A percentile compares a stretch with the other conserved stretches of the same genome.
Evolutionary conservation across 2,329 filamentous ascomycete genomes (phyloP).

Genomic region (Macrophomina pseudophaseolina): DNA sequence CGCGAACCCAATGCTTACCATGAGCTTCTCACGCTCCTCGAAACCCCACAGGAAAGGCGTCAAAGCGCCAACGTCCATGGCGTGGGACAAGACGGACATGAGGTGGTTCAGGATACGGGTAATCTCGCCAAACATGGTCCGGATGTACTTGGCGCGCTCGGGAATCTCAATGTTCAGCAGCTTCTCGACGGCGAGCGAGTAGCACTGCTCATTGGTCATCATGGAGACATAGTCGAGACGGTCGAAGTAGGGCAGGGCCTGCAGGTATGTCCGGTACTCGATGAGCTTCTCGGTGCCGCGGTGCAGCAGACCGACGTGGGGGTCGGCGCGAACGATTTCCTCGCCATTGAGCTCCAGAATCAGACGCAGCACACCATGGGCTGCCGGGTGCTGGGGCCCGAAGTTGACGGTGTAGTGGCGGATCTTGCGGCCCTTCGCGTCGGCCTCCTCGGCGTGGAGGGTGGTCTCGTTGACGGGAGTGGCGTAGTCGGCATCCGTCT

Average conservation of each 20-base stretch:
- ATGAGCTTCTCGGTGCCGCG: constrained; percentile 99
- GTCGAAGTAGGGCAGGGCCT: constrained; percentile 98
- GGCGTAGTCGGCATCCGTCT: constrained; percentile 65
- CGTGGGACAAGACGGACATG: constrained; percentile 96
- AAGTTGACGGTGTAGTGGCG: constrained; percentile 99
- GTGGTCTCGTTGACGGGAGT: constrained; percentile 52
- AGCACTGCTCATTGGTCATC: constrained; percentile 99
- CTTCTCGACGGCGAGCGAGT: constrained; percentile 94
- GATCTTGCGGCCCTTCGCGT: constrained; percentile 76
- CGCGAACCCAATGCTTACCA: constrained; percentile 67
- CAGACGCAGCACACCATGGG: constrained; percentile 95
- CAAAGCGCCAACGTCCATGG: constrained; percentile 97
- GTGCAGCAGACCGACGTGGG: constrained; percentile 94
- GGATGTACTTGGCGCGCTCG: constrained; percentile 93
- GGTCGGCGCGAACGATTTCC: constrained; percentile 94
- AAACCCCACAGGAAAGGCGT: constrained; percentile 99
- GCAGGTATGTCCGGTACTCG: constrained; percentile 99
- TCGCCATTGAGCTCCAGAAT: constrained; percentile 98
- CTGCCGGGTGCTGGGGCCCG: constrained; percentile 96
- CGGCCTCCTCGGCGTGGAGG: constrained; percentile 50
- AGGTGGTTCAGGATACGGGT: constrained; percentile 95
- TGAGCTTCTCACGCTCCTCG: constrained; percentile 99
- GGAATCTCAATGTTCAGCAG: constrained; percentile 96
- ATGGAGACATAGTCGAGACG: constrained; percentile 98
- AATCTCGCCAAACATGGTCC: constrained; percentile 93